Conservation (phyloP, 73 alveolate genomes). For the Tetrahymena borealis region DNA sequence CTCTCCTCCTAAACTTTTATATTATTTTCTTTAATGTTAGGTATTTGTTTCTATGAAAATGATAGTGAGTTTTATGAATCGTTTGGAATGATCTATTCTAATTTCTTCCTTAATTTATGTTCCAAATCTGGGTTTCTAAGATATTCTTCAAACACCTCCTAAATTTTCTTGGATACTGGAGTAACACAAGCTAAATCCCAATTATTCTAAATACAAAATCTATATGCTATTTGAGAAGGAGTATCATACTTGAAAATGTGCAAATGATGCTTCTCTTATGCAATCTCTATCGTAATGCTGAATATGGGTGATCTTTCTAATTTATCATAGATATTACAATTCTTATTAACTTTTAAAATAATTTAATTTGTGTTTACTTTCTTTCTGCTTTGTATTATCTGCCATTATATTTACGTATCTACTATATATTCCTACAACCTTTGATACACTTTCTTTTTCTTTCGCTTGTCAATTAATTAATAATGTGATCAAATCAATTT, state of each 20-base stretch:
- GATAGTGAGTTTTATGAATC: background rate
- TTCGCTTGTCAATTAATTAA: too few relatives aligned
- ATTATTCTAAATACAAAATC: background rate
- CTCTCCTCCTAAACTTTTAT: background rate
- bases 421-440: too few relatives aligned
- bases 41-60: background rate
- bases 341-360: too few relatives aligned
- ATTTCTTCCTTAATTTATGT: background rate
- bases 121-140: background rate
- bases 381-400: too few relatives aligned
- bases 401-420: too few relatives aligned
- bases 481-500: too few relatives aligned
- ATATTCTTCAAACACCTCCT: background rate
- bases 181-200: background rate
- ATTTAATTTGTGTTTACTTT: too few relatives aligned
- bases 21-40: background rate
- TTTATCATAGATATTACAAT: background rate
- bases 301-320: background rate
- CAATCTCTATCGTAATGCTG: background rate
- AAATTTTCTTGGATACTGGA: background rate
- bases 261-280: background rate
- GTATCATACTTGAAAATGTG: background rate
- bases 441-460: too few relatives aligned
- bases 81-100: background rate
- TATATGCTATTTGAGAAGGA: background rate